Conservation (phyloP, 1,139 yeast species). For the Trichomonascaceae sp. region DNA sequence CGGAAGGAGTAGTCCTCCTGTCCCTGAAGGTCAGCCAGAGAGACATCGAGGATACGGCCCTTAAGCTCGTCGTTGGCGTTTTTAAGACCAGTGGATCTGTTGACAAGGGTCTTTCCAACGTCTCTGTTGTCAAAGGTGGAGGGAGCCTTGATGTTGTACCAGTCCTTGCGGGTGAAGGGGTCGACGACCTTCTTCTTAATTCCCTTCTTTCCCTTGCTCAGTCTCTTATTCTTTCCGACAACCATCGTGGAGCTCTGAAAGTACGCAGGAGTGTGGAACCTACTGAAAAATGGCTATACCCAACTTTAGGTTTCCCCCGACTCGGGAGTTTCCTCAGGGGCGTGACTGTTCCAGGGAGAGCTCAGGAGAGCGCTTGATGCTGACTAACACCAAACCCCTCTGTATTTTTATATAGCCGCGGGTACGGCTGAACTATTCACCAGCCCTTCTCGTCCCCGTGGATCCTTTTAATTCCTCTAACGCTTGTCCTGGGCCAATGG, state of each 20-base stretch:
- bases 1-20: slow-evolving; percentile 89
- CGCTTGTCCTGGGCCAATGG: no score
- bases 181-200: slow-evolving; percentile 91
- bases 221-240: slow-evolving; percentile 95
- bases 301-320: no score
- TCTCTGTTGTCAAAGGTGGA: slow-evolving; percentile 88
- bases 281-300: no score
- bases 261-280: background rate
- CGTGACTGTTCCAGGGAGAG: no score
- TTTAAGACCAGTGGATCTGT: slow-evolving; percentile 86
- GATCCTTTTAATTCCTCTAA: no score
- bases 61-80: slow-evolving; percentile 85
- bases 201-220: slow-evolving; percentile 93
- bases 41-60: slow-evolving; percentile 82
- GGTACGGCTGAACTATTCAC: no score
- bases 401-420: no score
- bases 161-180: slow-evolving; percentile 91
- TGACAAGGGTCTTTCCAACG: slow-evolving; percentile 88
- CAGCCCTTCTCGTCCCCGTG: no score
- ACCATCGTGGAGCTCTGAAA: slow-evolving; percentile 39
- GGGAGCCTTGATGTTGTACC: slow-evolving; percentile 94
- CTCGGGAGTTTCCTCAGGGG: no score
- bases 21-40: slow-evolving; percentile 83
- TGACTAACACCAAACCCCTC: no score
- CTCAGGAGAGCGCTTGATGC: no score